These are phyloP conservation scores for Tuber borchii DNA, from an alignment of 495 filamentous ascomycete genomes.

Conservation along the genomic window DNA sequence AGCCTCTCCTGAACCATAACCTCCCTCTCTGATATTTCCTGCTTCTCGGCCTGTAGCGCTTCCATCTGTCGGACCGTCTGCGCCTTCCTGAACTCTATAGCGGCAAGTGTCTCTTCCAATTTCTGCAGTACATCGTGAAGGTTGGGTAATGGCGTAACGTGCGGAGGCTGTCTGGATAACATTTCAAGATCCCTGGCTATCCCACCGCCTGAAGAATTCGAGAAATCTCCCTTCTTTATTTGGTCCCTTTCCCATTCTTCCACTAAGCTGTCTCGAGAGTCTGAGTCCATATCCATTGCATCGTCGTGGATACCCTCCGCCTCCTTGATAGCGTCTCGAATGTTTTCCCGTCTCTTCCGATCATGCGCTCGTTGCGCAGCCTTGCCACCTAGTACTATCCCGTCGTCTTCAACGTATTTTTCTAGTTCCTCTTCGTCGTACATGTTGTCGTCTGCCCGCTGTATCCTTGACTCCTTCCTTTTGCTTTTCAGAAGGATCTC, in stretches of 20 bases:
- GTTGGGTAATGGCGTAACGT: slow-evolving; percentile 54
- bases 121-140: slow-evolving; percentile 49
- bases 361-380: slow-evolving; percentile 73
- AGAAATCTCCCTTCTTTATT: slow-evolving; percentile 51
- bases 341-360: slow-evolving; percentile 61
- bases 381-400: slow-evolving; percentile 62
- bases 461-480: slow-evolving; percentile 64
- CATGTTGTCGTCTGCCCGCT: slow-evolving; percentile 84
- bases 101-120: slow-evolving; percentile 49
- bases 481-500: slow-evolving; percentile 48
- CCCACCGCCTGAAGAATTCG: slow-evolving; percentile 20
- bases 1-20: slow-evolving; percentile 74
- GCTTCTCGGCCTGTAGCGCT: slow-evolving; percentile 58
- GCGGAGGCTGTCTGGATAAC: slow-evolving; percentile 44
- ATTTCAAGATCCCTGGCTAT: slow-evolving; percentile 36
- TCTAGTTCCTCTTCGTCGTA: slow-evolving; percentile 93
- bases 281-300: slow-evolving; percentile 53
- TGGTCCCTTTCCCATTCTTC: slow-evolving; percentile 87
- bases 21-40: slow-evolving; percentile 65
- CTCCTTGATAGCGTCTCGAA: slow-evolving; percentile 75
- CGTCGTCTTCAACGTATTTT: slow-evolving; percentile 80
- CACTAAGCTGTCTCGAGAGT: slow-evolving; percentile 70
- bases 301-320: slow-evolving; percentile 56
- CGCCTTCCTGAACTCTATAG: slow-evolving; percentile 53
- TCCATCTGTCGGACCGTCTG: slow-evolving; percentile 55